Evolutionary conservation across 2,329 filamentous ascomycete genomes (phyloP).

Genomic region (Calonectria henricotiae): DNA sequence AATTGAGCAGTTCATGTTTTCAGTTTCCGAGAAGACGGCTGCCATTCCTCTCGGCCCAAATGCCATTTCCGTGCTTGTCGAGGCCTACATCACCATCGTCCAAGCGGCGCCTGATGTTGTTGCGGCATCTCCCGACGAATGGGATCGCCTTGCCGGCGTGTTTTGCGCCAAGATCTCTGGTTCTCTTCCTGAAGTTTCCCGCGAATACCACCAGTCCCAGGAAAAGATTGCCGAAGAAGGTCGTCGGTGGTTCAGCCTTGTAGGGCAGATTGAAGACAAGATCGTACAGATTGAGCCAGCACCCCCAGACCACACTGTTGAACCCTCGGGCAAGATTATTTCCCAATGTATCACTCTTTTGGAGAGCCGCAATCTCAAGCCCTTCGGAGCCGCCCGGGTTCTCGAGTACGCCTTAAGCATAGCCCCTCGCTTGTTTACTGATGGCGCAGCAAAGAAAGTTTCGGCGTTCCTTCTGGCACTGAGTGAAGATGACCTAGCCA

Average conservation of each 20-base stretch:
- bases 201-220: slow-evolving; percentile 83
- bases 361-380: slow-evolving; percentile 70
- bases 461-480: slow-evolving; percentile 66
- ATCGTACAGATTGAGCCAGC: slow-evolving; percentile 43
- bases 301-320: slow-evolving; percentile 53
- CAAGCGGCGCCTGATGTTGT: slow-evolving; percentile 62
- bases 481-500: slow-evolving; percentile 70
- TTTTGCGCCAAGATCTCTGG: slow-evolving; percentile 80
- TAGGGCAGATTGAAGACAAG: slow-evolving; percentile 63
- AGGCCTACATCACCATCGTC: slow-evolving; percentile 65
- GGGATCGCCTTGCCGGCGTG: slow-evolving; percentile 73
- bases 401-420: slow-evolving; percentile 60
- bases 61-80: slow-evolving; percentile 62
- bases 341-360: slow-evolving; percentile 62
- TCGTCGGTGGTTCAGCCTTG: slow-evolving; percentile 77
- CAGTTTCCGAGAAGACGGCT: slow-evolving; percentile 59
- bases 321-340: slow-evolving; percentile 55
- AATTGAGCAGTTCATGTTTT: slow-evolving; percentile 70
- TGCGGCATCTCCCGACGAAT: slow-evolving; percentile 71
- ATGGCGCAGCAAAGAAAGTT: slow-evolving; percentile 56
- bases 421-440: slow-evolving; percentile 62
- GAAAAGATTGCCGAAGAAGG: slow-evolving; percentile 77
- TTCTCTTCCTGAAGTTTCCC: slow-evolving; percentile 87
- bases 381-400: slow-evolving; percentile 69
- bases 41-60: slow-evolving; percentile 56